Conservation (phyloP, 768 basidiomycete species). For the Infundibulicybe gibba region DNA sequence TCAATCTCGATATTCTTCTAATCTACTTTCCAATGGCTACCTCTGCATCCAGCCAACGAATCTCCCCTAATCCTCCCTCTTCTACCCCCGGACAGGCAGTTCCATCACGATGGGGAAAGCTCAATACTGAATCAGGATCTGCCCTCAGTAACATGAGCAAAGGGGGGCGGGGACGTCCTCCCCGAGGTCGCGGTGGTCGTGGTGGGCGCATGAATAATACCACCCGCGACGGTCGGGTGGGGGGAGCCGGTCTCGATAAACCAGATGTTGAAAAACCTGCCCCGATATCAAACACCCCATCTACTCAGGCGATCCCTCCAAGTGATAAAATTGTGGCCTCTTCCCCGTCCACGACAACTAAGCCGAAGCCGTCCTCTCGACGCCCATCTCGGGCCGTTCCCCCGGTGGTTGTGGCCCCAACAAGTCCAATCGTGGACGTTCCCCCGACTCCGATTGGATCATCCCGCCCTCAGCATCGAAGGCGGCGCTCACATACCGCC, state of each 20-base stretch:
- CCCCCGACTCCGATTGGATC: slow-evolving; percentile 15
- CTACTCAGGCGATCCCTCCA: slow-evolving; percentile 4
- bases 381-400: slow-evolving; percentile 28
- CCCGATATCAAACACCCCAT: slow-evolving; percentile 8
- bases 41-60: slow-evolving; percentile 25
- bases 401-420: slow-evolving; percentile 17
- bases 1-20: slow-evolving; percentile 2
- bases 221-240: slow-evolving; percentile 12
- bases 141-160: slow-evolving; percentile 43
- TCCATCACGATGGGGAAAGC: slow-evolving; percentile 40
- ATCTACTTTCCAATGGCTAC: slow-evolving; percentile 35
- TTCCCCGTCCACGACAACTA: slow-evolving; percentile 16
- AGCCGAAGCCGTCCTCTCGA: slow-evolving; percentile 29
- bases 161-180: slow-evolving; percentile 27
- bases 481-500: slow-evolving; percentile 43
- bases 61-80: no score
- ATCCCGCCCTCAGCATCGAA: slow-evolving; percentile 41
- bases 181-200: slow-evolving; percentile 28
- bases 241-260: slow-evolving; percentile 18
- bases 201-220: slow-evolving; percentile 25
- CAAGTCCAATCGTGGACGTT: slow-evolving; percentile 13
- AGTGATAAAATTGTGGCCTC: slow-evolving; percentile 15
- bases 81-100: slow-evolving; percentile 12
- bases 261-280: slow-evolving; percentile 15
- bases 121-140: slow-evolving; percentile 41